Evolutionary conservation across 139 green algal genomes (phyloP), one percentile per base, ranked within the genome.

Genomic region (Chlamydomonas sphaeroides): DNA sequence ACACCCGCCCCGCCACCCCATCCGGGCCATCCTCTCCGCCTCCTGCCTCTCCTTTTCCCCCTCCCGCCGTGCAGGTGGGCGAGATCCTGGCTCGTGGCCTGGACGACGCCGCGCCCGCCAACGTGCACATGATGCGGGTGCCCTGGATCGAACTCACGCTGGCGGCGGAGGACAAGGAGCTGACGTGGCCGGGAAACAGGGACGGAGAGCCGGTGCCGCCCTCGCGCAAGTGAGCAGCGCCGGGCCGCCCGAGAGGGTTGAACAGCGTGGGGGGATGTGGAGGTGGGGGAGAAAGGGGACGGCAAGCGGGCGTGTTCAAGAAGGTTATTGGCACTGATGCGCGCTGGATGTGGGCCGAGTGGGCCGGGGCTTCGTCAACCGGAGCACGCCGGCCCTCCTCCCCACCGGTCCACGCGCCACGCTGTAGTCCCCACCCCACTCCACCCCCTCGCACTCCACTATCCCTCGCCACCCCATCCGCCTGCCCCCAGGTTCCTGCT

Each of bases 91-190:
- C 42, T 0, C 53, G 53, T 4, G 85, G 85, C 35, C 51, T 81
- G 61, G 72, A 73, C 11, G 66, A 48, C 15, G 83, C 85, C 0
- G 26, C 53, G 49, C 62, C 65, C n/a, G 61, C 36, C 33, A 76
- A 59, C 28, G 41, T 87, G 30, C 70, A 68, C 45, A 80, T 89
- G 70, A 68, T 92, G 85, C 83, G 88, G 35, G 78, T 88, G 26
- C 88, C 88, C 30, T 92, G 88, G 88, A 38, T 92, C 45, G 74
- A 89, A 57, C 63, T 82, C 48, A 17, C 68, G 28, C 26, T 87
- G 56, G 62, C 74, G 74, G 87, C 36, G 4, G 59, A 63, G 5
- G 51, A 87, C 21, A 23, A 32, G 25, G 28, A 23, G 14, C 5
- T 61, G 10, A 8, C 6, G 3, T 82, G 75, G 77, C 77, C 77